Base-by-base conservation (phyloP, 768 basidiomycete species). In the Mycena rosella region DNA sequence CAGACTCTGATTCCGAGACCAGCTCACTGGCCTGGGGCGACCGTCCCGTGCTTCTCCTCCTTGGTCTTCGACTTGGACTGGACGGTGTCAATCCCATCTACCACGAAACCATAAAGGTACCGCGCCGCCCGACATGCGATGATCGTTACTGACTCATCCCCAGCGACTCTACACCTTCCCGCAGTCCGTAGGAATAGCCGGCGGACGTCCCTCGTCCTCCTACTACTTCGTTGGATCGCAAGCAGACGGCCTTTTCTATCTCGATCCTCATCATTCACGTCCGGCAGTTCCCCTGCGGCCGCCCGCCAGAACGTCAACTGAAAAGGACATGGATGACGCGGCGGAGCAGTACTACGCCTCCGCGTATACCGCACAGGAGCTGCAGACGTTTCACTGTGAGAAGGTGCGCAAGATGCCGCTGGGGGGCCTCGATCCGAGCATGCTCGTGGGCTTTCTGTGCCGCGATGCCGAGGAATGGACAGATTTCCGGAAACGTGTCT, bases 141-240 rank as follows among this genome's bases (percentile, higher is more conserved):
- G 48, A 15, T 38, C 36, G 6, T 3, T 22, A 29, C 38, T 59
- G 24, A 59, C 49, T 20, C 22, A 7, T 54, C 26, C 65, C 9
- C 71, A 97, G 96, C 83, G 87, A 27, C 78, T 98, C 34, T 98
- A 96, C 76, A 94, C 93, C 0, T 95, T 96, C 78, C 96, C 96
- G 0, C 97, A 99, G 80, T 95, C 92, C 2, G 93, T 98, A 40
- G 98, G 97, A 44, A 99, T 99, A 60, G 96, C 97, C 0, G 97
- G 98, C 42, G 97, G 97, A 3, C 87, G 98, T 24, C 98, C 97
- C 0, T 94, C 94, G n/a, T 96, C 95, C 0, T 98, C 96, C 0
- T 99, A 98, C 78, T 99, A 99, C 78, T 99, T 99, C 75, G 94
- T 99, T 53, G 97, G 95, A 18, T 86, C 91, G 0, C 97, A 99